A percentile compares a stretch with the other conserved stretches of the same genome.
Evolutionary conservation across 805 yeast species (phyloP).

Genomic region (Lipomyces yamadae): DNA sequence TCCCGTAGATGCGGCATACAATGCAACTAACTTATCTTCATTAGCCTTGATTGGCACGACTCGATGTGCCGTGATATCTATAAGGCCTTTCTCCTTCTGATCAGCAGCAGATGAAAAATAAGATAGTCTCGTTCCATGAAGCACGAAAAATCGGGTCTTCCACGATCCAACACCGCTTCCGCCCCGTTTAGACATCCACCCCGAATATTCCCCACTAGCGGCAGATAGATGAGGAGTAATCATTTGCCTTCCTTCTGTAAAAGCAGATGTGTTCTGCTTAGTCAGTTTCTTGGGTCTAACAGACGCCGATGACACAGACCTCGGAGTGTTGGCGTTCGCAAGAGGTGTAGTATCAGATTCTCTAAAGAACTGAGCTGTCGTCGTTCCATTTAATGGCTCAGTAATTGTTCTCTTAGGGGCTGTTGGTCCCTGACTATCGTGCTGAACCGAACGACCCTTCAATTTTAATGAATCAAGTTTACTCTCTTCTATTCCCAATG

Average conservation of each 20-base stretch:
- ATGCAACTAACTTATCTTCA: conserved; percentile 81
- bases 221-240: conserved; percentile 79
- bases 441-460: conserved; percentile 43
- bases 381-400: conserved; percentile 1
- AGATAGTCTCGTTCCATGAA: conserved; percentile 91
- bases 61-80: conserved; percentile 93
- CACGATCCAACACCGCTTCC: conserved; percentile 84
- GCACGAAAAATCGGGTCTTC: conserved; percentile 71
- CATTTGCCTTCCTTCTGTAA: conserved; percentile 76
- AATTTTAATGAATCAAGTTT: conserved; percentile 37
- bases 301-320: conserved; percentile 58
- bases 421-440: neutral
- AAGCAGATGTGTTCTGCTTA: conserved; percentile 51
- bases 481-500: neutral
- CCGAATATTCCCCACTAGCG: conserved; percentile 74
- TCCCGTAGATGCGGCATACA: conserved; percentile 92
- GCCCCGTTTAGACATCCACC: conserved; percentile 97
- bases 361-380: neutral
- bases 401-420: conserved; percentile 8
- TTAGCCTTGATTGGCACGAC: conserved; percentile 78
- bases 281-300: conserved; percentile 41
- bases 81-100: conserved; percentile 84
- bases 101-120: conserved; percentile 82
- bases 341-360: neutral
- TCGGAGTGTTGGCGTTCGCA: conserved; percentile 6